Percentiles rank a stretch among this genome's conserved stretches.
phyloP scores from a whole-genome alignment of 345 rosid species.

The Euphorbia pulcherrima region DNA sequence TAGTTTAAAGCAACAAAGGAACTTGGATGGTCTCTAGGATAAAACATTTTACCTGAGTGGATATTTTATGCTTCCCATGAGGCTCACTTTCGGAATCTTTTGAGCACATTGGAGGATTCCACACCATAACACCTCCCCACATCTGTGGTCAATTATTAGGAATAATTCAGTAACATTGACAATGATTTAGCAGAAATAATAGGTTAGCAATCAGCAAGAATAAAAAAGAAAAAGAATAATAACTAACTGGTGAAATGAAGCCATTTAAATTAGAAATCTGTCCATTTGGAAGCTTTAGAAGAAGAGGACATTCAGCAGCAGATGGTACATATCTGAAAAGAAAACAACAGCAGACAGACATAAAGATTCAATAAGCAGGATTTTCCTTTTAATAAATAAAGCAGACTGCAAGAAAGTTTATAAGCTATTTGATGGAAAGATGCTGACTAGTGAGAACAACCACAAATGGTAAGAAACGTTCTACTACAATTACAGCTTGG shows the following conservation, averaged over 20 bases:
- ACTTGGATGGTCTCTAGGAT: not conserved
- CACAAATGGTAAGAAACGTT: not conserved
- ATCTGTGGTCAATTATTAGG: conserved; percentile 44
- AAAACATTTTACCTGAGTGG: conserved; percentile 49
- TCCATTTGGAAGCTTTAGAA: conserved; percentile 73
- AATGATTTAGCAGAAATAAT: conserved; percentile 6
- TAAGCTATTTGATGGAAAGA: not conserved
- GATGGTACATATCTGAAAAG: conserved; percentile 79
- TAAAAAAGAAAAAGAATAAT: conserved; percentile 11
- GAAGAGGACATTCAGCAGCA: conserved; percentile 80
- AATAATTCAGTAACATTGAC: conserved; percentile 1
- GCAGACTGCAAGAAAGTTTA: not conserved
- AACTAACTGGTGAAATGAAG: conserved; percentile 89
- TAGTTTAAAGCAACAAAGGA: not conserved
- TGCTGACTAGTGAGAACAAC: not conserved
- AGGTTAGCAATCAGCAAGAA: not conserved
- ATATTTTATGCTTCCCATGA: conserved; percentile 41
- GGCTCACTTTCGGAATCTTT: conserved; percentile 37
- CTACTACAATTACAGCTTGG: not conserved
- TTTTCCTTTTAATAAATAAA: not conserved
- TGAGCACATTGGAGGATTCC: conserved; percentile 64
- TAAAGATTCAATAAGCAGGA: conserved; percentile 14
- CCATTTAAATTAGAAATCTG: conserved; percentile 84
- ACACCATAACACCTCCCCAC: conserved; percentile 96
- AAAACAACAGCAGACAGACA: conserved; percentile 14